Evolutionary conservation across 352 stramenopile species (phyloP), one percentile per base, ranked within the genome.

Genomic region (Globisporangium megalacanthum): DNA sequence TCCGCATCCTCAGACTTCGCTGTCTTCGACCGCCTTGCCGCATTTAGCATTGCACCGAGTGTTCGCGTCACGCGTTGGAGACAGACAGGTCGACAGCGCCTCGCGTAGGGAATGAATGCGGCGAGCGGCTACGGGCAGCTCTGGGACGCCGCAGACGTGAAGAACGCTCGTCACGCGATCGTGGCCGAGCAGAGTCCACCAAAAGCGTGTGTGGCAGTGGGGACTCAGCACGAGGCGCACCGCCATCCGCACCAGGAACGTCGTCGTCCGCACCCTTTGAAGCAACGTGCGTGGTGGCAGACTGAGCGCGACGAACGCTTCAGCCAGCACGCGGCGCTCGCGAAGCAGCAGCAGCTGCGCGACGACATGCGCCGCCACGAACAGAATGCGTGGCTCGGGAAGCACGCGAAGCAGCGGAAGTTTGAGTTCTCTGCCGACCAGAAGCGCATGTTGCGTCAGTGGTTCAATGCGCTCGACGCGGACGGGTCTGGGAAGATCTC

Each of bases 391-490:
- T 89, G 82, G 82, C 65, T 92, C 22, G 75, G 73, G 10, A 85
- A 86, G 36, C 75, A 77, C 56, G 77, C 77, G 57, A 89, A 88
- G 60, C 65, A 73, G 47, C 65, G 68, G 15, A 61, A 63, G 7
- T 87, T 86, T 49, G 77, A 86, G 67, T 92, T 89, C 58, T 84
- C 79, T 1, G 75, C 67, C 1, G 68, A 79, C 41, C 79, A 92
- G 49, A 92, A 89, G 62, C 68, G 71, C 39, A 92, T 89, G 77
- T 68, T 92, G 17, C 71, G 69, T 13, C 79, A 87, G 53, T 92
- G 82, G 82, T 92, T 92, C 58, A 69, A 92, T 25, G 73, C 75
- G 6, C 58, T 92, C 19, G 82, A 92, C 57, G 60, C 75, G 2
- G 79, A 92, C 51, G 66, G 73, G 0, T 89, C 77, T 0, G 82